Evolutionary conservation across 2,329 filamentous ascomycete genomes (phyloP).

Genomic region (Paracoccidioides brasiliensis): DNA sequence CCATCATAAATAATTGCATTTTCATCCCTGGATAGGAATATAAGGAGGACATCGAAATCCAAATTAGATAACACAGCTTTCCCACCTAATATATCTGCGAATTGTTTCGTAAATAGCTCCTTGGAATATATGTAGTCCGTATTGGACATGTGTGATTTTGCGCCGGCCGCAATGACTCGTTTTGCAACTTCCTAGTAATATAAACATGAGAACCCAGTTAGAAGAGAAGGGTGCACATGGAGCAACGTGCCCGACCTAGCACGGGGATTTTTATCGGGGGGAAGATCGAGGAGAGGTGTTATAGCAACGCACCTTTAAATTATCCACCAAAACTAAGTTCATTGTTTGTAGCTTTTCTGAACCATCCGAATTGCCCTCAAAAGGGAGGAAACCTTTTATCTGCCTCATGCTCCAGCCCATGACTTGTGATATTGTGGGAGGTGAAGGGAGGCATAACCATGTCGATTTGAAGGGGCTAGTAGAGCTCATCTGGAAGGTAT

Average conservation of each 20-base stretch:
- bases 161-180: constrained; percentile 37
- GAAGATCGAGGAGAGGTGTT: not conserved
- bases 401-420: constrained; percentile 64
- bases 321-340: constrained; percentile 39
- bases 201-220: not conserved
- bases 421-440: constrained; percentile 52
- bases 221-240: not conserved
- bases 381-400: constrained; percentile 44
- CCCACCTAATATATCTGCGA: constrained; percentile 40
- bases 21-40: constrained; percentile 57
- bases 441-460: constrained; percentile 41
- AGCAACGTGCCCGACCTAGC: not conserved
- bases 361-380: constrained; percentile 23
- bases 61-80: constrained; percentile 42
- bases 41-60: constrained; percentile 58
- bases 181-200: constrained; percentile 38
- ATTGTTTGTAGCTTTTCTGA: constrained; percentile 26
- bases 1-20: constrained; percentile 36
- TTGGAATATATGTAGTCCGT: constrained; percentile 58
- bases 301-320: constrained; percentile 39
- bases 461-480: constrained; percentile 60
- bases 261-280: not conserved
- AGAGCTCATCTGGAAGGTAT: constrained; percentile 51
- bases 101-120: constrained; percentile 48
- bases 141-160: constrained; percentile 33